Base-by-base conservation (phyloP, 2,329 filamentous ascomycete species). In the Curvularia verruculosa region DNA sequence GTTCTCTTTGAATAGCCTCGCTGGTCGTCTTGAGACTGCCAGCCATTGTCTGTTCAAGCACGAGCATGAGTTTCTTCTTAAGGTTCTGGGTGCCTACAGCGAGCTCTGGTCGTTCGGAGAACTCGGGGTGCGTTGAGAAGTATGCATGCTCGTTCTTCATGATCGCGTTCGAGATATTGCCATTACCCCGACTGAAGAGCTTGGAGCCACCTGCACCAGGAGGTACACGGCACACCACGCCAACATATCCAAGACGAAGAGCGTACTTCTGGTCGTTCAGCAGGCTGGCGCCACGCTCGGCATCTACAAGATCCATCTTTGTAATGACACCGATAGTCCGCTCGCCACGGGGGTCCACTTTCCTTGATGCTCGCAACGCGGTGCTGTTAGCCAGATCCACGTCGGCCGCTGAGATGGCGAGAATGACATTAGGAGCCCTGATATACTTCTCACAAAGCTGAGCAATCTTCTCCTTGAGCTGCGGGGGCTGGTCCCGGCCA, bases 361-460 rank as follows among this genome's bases (percentile, higher is more conserved):
- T 86, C 61, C 95, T 86, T 65, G 93, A 96, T 18, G 95, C 92
- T 66, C 93, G 85, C 23, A 99, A 79, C 5, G 95, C 93, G 6
- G 95, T 95, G 1, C 95, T 99, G 76, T 99, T 99, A 21, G 95
- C 95, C 55, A 99, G 79, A 81, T 99, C 95, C 18, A 99, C 95
- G 77, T 99, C 95, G 23, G 95, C 95, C 1, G 96, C 95, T 1
- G 96, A 99, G 61, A 99, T 98, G 37, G 95, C 95, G 7, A 99
- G 83, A 60, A 99, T 97, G 65, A 99, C 89, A 72, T 99, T 99
- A 0, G 96, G 95, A 5, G 93, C 81, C 73, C 96, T 91, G 49
- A 99, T 99, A 72, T 99, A 99, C 79, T 96, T 98, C 77, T 99
- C 95, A 75, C 95, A 99, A 12, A 99, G 86, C 69, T 97, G 92